Evolutionary conservation across 2,329 filamentous ascomycete species (phyloP).

Genomic region (Pseudocercospora fijiensis): DNA sequence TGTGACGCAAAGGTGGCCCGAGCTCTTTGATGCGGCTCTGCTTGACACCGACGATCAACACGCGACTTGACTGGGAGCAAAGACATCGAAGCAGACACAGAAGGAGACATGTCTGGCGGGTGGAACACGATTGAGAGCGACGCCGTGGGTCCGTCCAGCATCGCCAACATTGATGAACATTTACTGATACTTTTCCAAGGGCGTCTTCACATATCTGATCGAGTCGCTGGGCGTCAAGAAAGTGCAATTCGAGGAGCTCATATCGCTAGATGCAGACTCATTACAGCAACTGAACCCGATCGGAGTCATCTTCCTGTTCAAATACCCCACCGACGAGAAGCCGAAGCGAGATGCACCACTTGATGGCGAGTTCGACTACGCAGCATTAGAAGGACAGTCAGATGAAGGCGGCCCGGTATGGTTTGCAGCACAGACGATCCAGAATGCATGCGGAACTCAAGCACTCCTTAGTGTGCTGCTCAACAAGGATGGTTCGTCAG

Average conservation of each 20-base stretch:
- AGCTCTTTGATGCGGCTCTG: slow-evolving; percentile 3
- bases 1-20: neutral
- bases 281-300: slow-evolving; percentile 59
- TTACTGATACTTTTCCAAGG: slow-evolving; percentile 50
- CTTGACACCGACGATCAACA: neutral
- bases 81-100: slow-evolving; percentile 6
- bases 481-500: slow-evolving; percentile 61
- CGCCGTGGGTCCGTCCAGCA: slow-evolving; percentile 62
- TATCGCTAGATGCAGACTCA: slow-evolving; percentile 77
- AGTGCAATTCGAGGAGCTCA: slow-evolving; percentile 95
- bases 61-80: neutral
- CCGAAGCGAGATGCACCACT: slow-evolving; percentile 61
- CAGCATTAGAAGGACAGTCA: slow-evolving; percentile 52
- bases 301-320: slow-evolving; percentile 98
- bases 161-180: neutral
- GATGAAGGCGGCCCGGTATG: slow-evolving; percentile 60
- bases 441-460: slow-evolving; percentile 97
- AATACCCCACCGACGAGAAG: slow-evolving; percentile 75
- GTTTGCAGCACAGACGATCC: slow-evolving; percentile 95
- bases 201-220: slow-evolving; percentile 95
- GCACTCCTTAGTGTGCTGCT: slow-evolving; percentile 87
- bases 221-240: slow-evolving; percentile 87
- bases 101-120: slow-evolving; percentile 55
- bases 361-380: slow-evolving; percentile 78
- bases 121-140: slow-evolving; percentile 99